phyloP scores from a whole-genome alignment of 257 asterid genomes.

The Fraxinus americana region DNA sequence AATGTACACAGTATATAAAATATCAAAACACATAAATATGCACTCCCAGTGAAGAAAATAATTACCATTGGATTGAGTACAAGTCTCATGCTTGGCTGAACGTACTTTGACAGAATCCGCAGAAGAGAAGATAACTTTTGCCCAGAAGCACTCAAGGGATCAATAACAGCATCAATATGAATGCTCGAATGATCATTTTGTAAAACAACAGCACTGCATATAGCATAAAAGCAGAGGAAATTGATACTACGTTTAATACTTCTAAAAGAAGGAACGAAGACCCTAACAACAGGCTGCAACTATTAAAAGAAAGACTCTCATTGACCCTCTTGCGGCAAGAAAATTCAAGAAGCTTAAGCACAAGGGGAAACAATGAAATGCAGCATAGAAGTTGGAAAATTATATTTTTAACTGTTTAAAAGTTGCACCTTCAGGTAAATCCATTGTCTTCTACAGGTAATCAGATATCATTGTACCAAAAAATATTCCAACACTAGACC shows the following conservation, averaged over 20 bases:
- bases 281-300: neutral
- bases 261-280: neutral
- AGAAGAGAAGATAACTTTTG: conserved; percentile 94
- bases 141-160: conserved; percentile 97
- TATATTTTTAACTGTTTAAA: neutral
- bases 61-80: conserved; percentile 95
- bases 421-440: neutral
- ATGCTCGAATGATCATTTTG: conserved; percentile 76
- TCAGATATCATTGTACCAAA: neutral
- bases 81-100: conserved; percentile 92
- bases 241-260: conserved; percentile 18
- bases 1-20: neutral
- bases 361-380: neutral
- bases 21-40: neutral
- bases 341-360: neutral
- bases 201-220: conserved; percentile 80
- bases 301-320: neutral
- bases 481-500: neutral
- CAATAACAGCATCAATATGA: conserved; percentile 95
- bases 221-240: conserved; percentile 26
- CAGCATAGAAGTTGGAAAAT: neutral
- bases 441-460: neutral
- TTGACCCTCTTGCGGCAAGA: neutral
- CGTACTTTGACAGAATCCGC: conserved; percentile 68
- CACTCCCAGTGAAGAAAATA: conserved; percentile 13